A percentile compares a stretch with the other conserved stretches of the same genome.
Conservation (phyloP, 1,139 yeast species). For the Chernovozyma sophiae-reginae region DNA sequence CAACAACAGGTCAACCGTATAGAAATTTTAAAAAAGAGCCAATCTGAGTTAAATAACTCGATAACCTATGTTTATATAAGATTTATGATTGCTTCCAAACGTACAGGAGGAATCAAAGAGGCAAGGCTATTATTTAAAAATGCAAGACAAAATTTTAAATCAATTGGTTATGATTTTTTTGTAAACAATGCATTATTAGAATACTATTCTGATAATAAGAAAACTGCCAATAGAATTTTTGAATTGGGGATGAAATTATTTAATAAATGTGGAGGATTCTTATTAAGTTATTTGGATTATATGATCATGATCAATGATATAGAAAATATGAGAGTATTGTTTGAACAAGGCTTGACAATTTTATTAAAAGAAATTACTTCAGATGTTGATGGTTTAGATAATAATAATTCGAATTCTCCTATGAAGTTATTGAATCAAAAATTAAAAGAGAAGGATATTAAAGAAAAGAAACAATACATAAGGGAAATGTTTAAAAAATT, state of each 20-base stretch:
- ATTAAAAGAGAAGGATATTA: conserved; percentile 17
- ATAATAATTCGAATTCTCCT: conserved; percentile 16
- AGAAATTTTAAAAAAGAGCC: conserved; percentile 17
- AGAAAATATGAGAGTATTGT: conserved; percentile 75
- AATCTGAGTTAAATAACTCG: conserved; percentile 26
- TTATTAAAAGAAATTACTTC: conserved; percentile 33
- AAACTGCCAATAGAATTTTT: conserved; percentile 72
- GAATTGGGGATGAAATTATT: conserved; percentile 73
- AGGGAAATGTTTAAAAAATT: conserved; percentile 21
- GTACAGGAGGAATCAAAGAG: conserved; percentile 64
- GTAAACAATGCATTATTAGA: conserved; percentile 84
- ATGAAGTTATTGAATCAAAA: conserved; percentile 20
- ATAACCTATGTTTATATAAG: conserved; percentile 52
- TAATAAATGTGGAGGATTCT: conserved; percentile 54
- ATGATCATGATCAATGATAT: conserved; percentile 70
- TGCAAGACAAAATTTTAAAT: conserved; percentile 46
- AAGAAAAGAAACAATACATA: conserved; percentile 21
- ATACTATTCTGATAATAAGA: conserved; percentile 59
- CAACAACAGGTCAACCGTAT: conserved; percentile 25
- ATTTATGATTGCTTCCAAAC: conserved; percentile 57
- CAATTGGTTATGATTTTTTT: conserved; percentile 69
- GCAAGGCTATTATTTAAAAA: conserved; percentile 66
- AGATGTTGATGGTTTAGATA: conserved; percentile 17
- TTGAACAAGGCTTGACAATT: conserved; percentile 53
- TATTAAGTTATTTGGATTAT: conserved; percentile 69